Conservation (phyloP, 1,284 basidiomycete species). For the Anthracocystis panici-leucophaei region DNA sequence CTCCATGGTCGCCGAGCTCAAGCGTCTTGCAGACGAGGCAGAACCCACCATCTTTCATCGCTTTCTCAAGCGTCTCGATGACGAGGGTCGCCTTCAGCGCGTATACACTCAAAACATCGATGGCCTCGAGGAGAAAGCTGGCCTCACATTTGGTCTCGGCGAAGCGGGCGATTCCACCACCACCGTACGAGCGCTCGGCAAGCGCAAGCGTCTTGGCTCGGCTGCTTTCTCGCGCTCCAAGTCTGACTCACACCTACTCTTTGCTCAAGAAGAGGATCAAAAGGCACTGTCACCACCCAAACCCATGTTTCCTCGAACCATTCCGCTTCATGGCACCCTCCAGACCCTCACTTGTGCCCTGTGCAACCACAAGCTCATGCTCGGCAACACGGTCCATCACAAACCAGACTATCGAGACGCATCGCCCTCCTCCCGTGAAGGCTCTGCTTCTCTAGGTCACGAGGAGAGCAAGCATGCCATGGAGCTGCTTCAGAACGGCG, state of each 20-base stretch:
- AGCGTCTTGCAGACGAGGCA: constrained; percentile 83
- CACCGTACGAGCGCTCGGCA: constrained; percentile 53
- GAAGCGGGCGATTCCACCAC: constrained; percentile 48
- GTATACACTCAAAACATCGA: constrained; percentile 97
- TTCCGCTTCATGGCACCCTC: constrained; percentile 90
- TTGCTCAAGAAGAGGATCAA: constrained; percentile 70
- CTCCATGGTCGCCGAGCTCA: constrained; percentile 91
- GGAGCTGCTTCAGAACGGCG: constrained; percentile 71
- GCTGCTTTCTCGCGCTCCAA: constrained; percentile 44
- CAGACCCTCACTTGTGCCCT: constrained; percentile 82
- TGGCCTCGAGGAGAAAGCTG: constrained; percentile 85
- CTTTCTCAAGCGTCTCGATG: constrained; percentile 86
- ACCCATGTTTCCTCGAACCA: constrained; percentile 76
- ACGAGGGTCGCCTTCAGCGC: constrained; percentile 84
- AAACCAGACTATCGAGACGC: constrained; percentile 22
- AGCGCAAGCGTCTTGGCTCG: constrained; percentile 47
- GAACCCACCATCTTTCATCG: constrained; percentile 85
- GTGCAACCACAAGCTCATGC: constrained; percentile 75
- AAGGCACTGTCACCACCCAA: constrained; percentile 60
- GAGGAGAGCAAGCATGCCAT: constrained; percentile 54
- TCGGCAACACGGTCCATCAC: constrained; percentile 45
- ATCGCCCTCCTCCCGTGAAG: constrained; percentile 34
- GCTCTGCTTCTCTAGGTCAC: constrained; percentile 36
- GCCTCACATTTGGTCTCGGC: constrained; percentile 73
- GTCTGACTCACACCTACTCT: constrained; percentile 60